Base-by-base conservation (phyloP, 2,329 filamentous ascomycete species). In the Clarireedia monteithiana region DNA sequence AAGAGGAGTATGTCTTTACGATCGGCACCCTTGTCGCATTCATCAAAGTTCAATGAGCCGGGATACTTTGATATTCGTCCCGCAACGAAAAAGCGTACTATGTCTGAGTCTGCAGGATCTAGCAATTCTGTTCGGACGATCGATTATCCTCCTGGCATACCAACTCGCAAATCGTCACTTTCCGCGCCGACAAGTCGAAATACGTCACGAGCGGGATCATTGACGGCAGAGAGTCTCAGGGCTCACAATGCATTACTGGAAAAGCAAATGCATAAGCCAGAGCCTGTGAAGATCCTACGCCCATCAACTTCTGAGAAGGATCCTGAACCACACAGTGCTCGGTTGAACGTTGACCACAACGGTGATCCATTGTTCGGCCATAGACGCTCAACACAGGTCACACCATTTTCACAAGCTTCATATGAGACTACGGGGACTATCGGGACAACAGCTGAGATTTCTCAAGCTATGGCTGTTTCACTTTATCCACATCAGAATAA, bases 401-500 rank as follows among this genome's bases (percentile, higher is more conserved):
- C 83, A 0, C 83, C 83, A 4, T 85, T 85, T 62, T 86, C 83
- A 1, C 72, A 81, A 56, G 73, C 74, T 0, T 86, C 83, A 0
- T 75, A 84, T 48, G 82, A 84, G 15, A 70, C 69, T n/a, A 78
- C 75, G 36, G 84, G 82, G n/a, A 83, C 79, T 15, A 20, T 47
- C 7, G 46, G 34, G 34, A 83, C 79, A 2, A 74, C 75, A 46
- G 75, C 76, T 3, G 82, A 84, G 61, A 77, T 86, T 42, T 82
- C 82, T 0, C 82, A 86, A 69, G 83, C 83, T 36, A 71, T 79
- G 65, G 81, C 80, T 40, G 76, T 86, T 55, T 82, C 76, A 58
- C 81, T 86, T 63, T 84, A 79, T 61, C 76, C 79, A 20, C 83
- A 86, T 60, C 81, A 85, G 63, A 85, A 85, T 62, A 83, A 77